Evolutionary conservation across 1,284 basidiomycete species (phyloP).

Genomic region (Melampsora allii-populina): DNA sequence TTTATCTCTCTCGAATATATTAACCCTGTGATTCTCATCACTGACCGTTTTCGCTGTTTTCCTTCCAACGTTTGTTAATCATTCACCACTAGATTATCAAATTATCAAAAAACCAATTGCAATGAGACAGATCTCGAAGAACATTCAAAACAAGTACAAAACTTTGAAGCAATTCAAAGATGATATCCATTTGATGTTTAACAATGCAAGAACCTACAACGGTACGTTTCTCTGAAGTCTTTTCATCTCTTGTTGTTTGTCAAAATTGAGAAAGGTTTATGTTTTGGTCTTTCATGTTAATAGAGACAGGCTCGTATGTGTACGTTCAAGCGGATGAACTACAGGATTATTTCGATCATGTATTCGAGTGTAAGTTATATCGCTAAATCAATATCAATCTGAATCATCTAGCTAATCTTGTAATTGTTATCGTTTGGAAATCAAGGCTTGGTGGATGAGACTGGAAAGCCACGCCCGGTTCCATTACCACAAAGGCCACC

Average conservation of each 20-base stretch:
- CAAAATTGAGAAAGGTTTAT: not conserved
- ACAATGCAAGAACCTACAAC: constrained; percentile 54
- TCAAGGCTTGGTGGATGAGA: constrained; percentile 39
- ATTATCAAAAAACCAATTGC: constrained; percentile 53
- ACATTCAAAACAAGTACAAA: constrained; percentile 52
- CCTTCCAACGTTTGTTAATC: not conserved
- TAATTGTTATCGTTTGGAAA: not conserved
- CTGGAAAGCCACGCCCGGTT: constrained; percentile 34
- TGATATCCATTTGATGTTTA: constrained; percentile 53
- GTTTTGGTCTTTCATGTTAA: not conserved
- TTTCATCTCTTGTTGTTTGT: no score
- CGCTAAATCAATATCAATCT: not conserved
- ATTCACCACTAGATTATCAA: constrained; percentile 36
- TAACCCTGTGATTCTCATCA: not conserved
- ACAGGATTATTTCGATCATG: constrained; percentile 44
- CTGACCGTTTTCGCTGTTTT: not conserved
- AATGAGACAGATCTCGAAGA: constrained; percentile 52
- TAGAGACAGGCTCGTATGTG: constrained; percentile 43
- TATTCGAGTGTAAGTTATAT: constrained; percentile 37
- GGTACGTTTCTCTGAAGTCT: constrained; percentile 1
- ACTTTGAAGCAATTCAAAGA: constrained; percentile 50
- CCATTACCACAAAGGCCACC: constrained; percentile 41
- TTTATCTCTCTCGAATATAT: not conserved
- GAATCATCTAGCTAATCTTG: not conserved
- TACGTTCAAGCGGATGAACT: constrained; percentile 44